Conservation (phyloP, 495 filamentous ascomycete species). For the Annulohypoxylon maeteangense region DNA sequence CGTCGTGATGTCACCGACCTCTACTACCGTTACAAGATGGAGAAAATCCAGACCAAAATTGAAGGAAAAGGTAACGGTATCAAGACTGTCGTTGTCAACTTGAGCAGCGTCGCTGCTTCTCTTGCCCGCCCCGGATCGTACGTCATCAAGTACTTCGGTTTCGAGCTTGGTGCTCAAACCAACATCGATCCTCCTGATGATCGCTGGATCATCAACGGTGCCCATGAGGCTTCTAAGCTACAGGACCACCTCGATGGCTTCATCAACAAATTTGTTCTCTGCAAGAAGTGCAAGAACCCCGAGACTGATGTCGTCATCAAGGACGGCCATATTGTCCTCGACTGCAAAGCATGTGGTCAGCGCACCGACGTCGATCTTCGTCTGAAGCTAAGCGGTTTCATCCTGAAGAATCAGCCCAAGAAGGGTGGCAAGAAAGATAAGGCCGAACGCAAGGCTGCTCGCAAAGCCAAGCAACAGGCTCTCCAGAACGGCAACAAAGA, state of each 20-base stretch:
- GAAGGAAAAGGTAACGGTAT: slow-evolving; percentile 99
- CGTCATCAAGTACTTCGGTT: slow-evolving; percentile 99
- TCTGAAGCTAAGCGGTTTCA: slow-evolving; percentile 96
- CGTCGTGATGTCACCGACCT: slow-evolving; percentile 97
- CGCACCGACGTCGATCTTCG: slow-evolving; percentile 89
- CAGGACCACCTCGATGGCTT: slow-evolving; percentile 98
- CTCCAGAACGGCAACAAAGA: slow-evolving; percentile 66
- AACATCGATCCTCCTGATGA: slow-evolving; percentile 97
- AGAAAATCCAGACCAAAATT: slow-evolving; percentile 96
- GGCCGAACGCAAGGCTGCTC: slow-evolving; percentile 86
- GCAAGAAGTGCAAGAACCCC: slow-evolving; percentile 99
- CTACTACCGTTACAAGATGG: slow-evolving; percentile 99
- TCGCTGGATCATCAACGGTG: slow-evolving; percentile 99
- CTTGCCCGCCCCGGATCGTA: slow-evolving; percentile 92
- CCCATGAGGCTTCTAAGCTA: slow-evolving; percentile 93
- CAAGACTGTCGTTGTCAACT: slow-evolving; percentile 96
- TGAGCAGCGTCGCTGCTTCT: slow-evolving; percentile 92
- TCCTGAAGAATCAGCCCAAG: slow-evolving; percentile 89
- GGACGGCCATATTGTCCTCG: slow-evolving; percentile 86
- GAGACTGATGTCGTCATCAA: slow-evolving; percentile 96
- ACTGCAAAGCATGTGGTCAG: slow-evolving; percentile 99
- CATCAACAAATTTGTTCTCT: slow-evolving; percentile 97
- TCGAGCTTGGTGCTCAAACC: slow-evolving; percentile 97
- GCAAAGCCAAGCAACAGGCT: slow-evolving; percentile 84
- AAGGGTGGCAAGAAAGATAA: slow-evolving; percentile 94